A percentile compares a stretch with the other conserved stretches of the same genome.
Evolutionary conservation across 805 yeast species (phyloP).

Genomic region (Allodekkera sacchari): DNA sequence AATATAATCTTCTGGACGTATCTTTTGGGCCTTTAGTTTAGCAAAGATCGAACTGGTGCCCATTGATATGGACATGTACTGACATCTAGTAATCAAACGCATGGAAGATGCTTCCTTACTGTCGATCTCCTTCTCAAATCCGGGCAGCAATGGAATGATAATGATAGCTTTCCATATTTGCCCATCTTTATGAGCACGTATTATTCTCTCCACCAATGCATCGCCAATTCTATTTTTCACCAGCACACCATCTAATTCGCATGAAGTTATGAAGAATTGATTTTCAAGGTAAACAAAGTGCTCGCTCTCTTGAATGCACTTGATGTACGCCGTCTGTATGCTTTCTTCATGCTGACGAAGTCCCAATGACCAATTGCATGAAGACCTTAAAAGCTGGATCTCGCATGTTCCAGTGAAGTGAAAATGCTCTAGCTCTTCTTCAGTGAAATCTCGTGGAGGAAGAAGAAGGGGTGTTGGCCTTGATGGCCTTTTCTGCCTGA

Average conservation of each 20-base stretch:
- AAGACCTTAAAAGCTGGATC: constrained; percentile 79
- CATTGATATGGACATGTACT: constrained; percentile 84
- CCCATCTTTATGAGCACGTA: constrained; percentile 72
- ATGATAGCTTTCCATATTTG: constrained; percentile 85
- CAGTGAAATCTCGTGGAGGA: constrained; percentile 85
- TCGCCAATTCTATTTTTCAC: constrained; percentile 89
- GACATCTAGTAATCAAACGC: constrained; percentile 93
- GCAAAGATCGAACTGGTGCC: constrained; percentile 86
- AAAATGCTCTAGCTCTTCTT: constrained; percentile 54
- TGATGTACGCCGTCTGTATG: constrained; percentile 87
- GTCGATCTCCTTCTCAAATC: constrained; percentile 89
- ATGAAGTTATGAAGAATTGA: constrained; percentile 90
- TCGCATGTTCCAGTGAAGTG: constrained; percentile 82
- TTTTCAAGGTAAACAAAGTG: constrained; percentile 93
- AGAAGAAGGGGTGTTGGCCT: constrained; percentile 84
- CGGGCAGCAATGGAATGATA: constrained; percentile 95
- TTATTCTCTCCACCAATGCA: constrained; percentile 94
- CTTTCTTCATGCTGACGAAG: constrained; percentile 77
- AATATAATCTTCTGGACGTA: constrained; percentile 84
- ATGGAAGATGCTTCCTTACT: constrained; percentile 92
- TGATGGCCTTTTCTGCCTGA: constrained; percentile 91
- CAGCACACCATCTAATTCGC: constrained; percentile 73
- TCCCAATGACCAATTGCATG: constrained; percentile 92
- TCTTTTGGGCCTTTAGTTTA: constrained; percentile 67
- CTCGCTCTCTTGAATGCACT: constrained; percentile 82